These are phyloP conservation scores for Epicoccum sorghinum DNA, from an alignment of 2,329 filamentous ascomycete genomes.

Conservation along the genomic window DNA sequence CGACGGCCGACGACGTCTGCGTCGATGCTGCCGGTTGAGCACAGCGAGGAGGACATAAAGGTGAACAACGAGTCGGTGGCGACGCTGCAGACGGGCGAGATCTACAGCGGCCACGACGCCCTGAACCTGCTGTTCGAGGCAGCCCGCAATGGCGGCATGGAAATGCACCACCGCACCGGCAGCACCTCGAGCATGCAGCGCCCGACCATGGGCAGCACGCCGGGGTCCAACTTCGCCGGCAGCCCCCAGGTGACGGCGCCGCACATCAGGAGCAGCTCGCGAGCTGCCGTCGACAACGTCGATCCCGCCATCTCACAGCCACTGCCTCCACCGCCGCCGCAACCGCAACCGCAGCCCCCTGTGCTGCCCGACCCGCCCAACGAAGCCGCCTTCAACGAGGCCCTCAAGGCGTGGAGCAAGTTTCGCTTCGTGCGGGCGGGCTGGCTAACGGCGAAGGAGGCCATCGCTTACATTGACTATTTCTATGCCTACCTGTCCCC, in stretches of 20 bases:
- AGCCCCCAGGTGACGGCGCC: constrained; percentile 39
- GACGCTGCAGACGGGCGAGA: constrained; percentile 66
- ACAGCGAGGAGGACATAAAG: constrained; percentile 61
- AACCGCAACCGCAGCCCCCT: constrained; percentile 13
- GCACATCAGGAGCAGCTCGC: constrained; percentile 33
- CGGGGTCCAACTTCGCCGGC: constrained; percentile 42
- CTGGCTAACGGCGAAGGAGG: constrained; percentile 94
- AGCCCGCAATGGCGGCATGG: constrained; percentile 60
- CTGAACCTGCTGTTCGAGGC: constrained; percentile 91
- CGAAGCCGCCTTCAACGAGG: constrained; percentile 60
- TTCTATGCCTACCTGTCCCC: constrained; percentile 93
- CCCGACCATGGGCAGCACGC: constrained; percentile 42
- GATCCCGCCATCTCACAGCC: constrained; percentile 42
- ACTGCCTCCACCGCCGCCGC: neutral
- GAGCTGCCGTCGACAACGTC: constrained; percentile 30
- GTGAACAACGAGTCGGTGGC: constrained; percentile 66
- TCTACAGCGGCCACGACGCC: constrained; percentile 92
- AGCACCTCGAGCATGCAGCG: constrained; percentile 51
- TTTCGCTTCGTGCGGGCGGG: constrained; percentile 95
- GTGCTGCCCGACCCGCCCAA: constrained; percentile 40
- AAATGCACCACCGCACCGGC: constrained; percentile 54
- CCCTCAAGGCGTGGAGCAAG: constrained; percentile 84
- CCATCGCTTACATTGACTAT: constrained; percentile 92
- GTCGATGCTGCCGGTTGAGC: constrained; percentile 32
- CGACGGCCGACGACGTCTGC: constrained; percentile 61